phyloP scores from a whole-genome alignment of 2,329 filamentous ascomycete genomes.

The Colletotrichum zoysiae region DNA sequence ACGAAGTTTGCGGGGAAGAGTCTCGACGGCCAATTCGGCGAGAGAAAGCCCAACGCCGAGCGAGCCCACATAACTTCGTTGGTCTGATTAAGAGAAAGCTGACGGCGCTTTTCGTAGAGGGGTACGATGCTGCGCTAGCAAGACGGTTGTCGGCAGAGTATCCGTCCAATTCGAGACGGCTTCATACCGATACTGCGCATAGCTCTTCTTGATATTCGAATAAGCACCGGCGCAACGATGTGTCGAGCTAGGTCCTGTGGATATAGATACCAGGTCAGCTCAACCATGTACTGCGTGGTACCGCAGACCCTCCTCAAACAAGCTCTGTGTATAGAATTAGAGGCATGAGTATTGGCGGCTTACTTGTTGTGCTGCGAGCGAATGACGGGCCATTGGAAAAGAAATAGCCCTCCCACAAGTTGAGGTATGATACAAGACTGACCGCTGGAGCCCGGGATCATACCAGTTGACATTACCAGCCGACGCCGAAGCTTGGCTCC shows the following conservation, averaged over 20 bases:
- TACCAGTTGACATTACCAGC: not conserved
- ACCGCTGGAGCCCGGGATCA: not conserved
- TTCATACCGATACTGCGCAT: not conserved
- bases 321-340: not conserved
- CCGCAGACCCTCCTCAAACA: not conserved
- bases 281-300: not conserved
- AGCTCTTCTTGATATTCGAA: not conserved
- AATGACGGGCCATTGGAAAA: not conserved
- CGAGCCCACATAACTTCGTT: not conserved
- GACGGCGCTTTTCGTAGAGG: too few relatives aligned
- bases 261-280: not conserved
- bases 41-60: slow-evolving; percentile 4
- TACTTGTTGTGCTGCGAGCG: not conserved
- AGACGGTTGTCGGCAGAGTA: not conserved
- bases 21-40: not conserved
- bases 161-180: not conserved
- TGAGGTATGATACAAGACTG: not conserved
- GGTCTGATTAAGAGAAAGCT: not conserved
- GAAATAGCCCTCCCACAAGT: not conserved
- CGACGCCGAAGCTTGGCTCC: not conserved
- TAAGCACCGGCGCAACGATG: not conserved
- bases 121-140: not conserved
- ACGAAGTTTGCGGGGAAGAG: not conserved
- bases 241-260: not conserved
- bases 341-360: not conserved